These are phyloP conservation scores for Scutellaria galericulata DNA, from an alignment of 257 asterid genomes.

Conservation along the genomic window DNA sequence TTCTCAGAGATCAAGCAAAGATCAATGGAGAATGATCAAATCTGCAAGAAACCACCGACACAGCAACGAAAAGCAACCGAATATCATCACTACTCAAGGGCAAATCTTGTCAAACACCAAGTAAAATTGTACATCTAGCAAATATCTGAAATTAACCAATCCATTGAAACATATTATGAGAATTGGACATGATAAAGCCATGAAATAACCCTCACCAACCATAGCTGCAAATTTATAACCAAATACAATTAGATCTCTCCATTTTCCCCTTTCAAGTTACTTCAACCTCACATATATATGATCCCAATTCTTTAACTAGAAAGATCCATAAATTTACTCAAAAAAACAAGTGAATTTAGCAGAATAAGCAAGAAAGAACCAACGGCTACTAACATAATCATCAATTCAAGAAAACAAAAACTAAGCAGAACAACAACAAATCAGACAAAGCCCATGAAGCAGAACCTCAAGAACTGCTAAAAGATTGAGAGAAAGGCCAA, in stretches of 20 bases:
- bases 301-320: background rate
- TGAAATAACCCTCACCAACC: constrained; percentile 6
- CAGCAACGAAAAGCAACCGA: background rate
- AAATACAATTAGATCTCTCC: constrained; percentile 23
- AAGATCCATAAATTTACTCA: constrained; percentile 23
- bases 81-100: background rate
- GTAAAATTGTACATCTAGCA: constrained; percentile 18
- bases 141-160: constrained; percentile 2
- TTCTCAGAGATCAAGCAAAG: constrained; percentile 22
- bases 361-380: constrained; percentile 14
- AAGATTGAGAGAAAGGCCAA: background rate
- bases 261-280: background rate
- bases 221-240: constrained; percentile 7
- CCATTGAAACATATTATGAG: background rate
- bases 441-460: constrained; percentile 16
- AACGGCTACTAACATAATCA: constrained; percentile 9
- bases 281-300: background rate
- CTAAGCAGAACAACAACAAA: background rate
- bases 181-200: constrained; percentile 11
- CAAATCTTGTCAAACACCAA: constrained; percentile 4
- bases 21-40: constrained; percentile 31
- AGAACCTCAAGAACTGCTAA: background rate
- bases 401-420: background rate
- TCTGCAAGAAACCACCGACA: constrained; percentile 3
- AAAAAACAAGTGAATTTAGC: background rate